These are phyloP conservation scores for Eremomyces bilateralis DNA, from an alignment of 495 filamentous ascomycete genomes.

Conservation along the genomic window DNA sequence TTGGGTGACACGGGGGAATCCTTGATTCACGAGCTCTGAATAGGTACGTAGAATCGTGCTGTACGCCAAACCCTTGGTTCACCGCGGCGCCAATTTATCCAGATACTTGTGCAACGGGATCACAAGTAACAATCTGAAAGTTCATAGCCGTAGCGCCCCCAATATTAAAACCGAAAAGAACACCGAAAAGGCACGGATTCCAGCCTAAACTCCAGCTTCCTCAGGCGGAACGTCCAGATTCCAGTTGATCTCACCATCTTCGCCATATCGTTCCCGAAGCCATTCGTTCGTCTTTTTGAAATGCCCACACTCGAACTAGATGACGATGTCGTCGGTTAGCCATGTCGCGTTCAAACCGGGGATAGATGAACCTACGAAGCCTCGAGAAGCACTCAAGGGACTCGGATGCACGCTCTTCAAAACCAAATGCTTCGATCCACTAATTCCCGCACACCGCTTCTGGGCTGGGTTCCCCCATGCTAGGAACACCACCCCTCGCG, in stretches of 20 bases:
- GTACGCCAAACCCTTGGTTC: no score
- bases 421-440: slow-evolving; percentile 49
- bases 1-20: no score
- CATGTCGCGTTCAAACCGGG: not conserved
- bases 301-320: slow-evolving; percentile 61
- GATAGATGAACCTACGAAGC: slow-evolving; percentile 38
- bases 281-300: slow-evolving; percentile 82
- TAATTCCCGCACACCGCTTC: slow-evolving; percentile 48
- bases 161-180: no score
- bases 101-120: no score
- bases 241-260: slow-evolving; percentile 70
- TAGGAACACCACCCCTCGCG: slow-evolving; percentile 71
- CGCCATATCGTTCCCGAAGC: slow-evolving; percentile 56
- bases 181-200: no score
- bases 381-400: slow-evolving; percentile 56
- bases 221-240: slow-evolving; percentile 32
- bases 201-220: slow-evolving; percentile 14
- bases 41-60: no score
- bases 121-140: no score
- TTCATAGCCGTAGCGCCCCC: no score
- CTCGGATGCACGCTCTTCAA: slow-evolving; percentile 78
- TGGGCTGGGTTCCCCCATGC: slow-evolving; percentile 76
- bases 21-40: no score
- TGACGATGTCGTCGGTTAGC: not conserved
- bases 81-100: no score